Evolutionary conservation across 306 rosid genomes (phyloP).

Genomic region (Gynostemma pentaphyllum): DNA sequence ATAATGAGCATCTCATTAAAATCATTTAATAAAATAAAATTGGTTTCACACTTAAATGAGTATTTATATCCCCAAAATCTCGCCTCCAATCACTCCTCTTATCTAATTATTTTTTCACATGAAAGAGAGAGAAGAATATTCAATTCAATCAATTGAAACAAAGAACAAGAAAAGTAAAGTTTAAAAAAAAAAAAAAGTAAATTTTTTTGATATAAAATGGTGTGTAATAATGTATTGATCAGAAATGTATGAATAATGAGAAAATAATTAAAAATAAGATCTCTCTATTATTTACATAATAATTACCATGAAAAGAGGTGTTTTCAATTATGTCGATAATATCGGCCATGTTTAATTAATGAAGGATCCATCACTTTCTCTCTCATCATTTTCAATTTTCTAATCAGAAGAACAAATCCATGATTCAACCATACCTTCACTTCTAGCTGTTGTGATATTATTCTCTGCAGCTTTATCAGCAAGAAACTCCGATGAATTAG

Average conservation of each 20-base stretch:
- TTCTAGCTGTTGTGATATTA: conserved; percentile 28
- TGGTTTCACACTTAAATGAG: too few species aligned
- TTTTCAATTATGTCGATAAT: conserved; percentile 12
- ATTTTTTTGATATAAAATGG: background rate
- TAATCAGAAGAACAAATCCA: conserved; percentile 97
- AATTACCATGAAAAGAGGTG: conserved; percentile 10
- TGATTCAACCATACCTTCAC: conserved; percentile 90
- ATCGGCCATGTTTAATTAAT: conserved; percentile 7
- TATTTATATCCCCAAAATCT: conserved; percentile 64
- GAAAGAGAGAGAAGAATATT: background rate
- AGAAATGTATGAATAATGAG: background rate
- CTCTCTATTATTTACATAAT: conserved; percentile 8
- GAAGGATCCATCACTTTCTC: background rate
- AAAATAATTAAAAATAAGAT: conserved; percentile 2
- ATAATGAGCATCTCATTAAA: background rate
- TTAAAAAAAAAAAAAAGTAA: background rate
- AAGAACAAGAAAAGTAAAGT: background rate
- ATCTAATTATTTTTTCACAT: background rate
- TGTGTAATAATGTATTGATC: background rate
- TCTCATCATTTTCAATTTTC: conserved; percentile 2
- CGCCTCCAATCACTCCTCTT: conserved; percentile 77
- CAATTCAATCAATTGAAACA: too few species aligned
- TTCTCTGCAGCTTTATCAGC: conserved; percentile 35
- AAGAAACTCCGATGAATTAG: conserved; percentile 36
- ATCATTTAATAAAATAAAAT: too few species aligned